These are phyloP conservation scores for Phragmites australis DNA, from an alignment of 176 grass and related monocot species.

Conservation along the genomic window DNA sequence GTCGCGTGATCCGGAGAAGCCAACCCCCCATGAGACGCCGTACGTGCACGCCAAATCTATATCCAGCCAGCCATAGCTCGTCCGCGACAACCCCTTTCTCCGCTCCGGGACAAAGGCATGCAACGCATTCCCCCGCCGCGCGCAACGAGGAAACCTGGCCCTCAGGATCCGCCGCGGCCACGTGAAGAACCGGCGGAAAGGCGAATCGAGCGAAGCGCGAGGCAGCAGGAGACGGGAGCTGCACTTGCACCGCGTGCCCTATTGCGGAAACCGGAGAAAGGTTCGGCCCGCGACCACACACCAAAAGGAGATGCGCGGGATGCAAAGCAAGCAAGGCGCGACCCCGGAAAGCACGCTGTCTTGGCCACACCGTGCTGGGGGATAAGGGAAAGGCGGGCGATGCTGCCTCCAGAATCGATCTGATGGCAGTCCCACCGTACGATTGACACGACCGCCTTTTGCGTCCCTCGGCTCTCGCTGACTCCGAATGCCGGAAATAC, in stretches of 20 bases:
- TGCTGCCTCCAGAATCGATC: neutral
- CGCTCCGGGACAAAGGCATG: neutral
- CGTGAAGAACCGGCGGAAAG: constrained; percentile 32
- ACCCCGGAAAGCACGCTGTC: constrained; percentile 16
- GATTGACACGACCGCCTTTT: neutral
- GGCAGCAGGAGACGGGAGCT: neutral
- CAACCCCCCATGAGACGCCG: neutral
- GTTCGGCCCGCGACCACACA: constrained; percentile 24
- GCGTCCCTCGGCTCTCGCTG: no score
- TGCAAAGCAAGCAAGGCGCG: neutral
- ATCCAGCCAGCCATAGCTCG: constrained; percentile 18
- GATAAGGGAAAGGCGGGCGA: neutral
- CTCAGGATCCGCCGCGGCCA: constrained; percentile 16
- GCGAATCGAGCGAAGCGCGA: neutral
- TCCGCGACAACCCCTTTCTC: neutral
- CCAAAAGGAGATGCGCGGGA: neutral
- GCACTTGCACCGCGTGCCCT: neutral
- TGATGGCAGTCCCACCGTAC: neutral
- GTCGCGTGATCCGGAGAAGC: no score
- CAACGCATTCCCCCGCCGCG: neutral
- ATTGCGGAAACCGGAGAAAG: neutral
- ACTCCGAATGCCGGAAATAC: no score
- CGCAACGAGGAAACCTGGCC: neutral
- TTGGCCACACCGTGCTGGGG: neutral
- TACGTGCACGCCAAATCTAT: neutral